A percentile compares a stretch with the other conserved stretches of the same genome.
Conservation (phyloP, 2,329 filamentous ascomycete genomes). For the Onygena corvina region DNA sequence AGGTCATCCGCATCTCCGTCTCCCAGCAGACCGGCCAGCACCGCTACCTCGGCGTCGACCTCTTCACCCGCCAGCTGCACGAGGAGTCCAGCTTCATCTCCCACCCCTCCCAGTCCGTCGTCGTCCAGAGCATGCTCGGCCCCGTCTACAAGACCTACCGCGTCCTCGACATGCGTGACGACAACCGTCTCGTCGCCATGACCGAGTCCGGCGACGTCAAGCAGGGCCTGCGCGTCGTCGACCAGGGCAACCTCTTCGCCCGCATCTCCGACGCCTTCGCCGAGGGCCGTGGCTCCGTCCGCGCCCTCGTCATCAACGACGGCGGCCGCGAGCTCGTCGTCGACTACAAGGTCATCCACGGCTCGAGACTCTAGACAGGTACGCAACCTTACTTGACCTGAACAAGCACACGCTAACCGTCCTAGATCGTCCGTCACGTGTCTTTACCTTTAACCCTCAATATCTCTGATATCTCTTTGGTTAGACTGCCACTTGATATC, state of each 20-base stretch:
- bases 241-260: constrained; percentile 79
- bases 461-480: too few species aligned
- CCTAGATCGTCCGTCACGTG: too few species aligned
- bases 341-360: constrained; percentile 97
- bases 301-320: constrained; percentile 91
- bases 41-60: constrained; percentile 98
- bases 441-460: too few species aligned
- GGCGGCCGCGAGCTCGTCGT: constrained; percentile 87
- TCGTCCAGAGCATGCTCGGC: constrained; percentile 98
- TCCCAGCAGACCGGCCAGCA: constrained; percentile 97
- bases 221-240: constrained; percentile 82
- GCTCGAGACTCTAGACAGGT: constrained; percentile 46
- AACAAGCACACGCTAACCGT: too few species aligned
- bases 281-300: constrained; percentile 83
- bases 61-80: constrained; percentile 99
- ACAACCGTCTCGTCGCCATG: constrained; percentile 76
- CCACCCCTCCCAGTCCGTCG: constrained; percentile 89
- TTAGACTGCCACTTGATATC: too few species aligned
- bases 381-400: not conserved
- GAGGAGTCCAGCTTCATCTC: constrained; percentile 97
- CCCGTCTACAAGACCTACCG: constrained; percentile 99
- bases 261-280: constrained; percentile 76
- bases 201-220: constrained; percentile 98
- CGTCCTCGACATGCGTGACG: constrained; percentile 91
- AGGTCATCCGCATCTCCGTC: constrained; percentile 99